Percentiles rank a stretch among this genome's conserved stretches.
phyloP scores from a whole-genome alignment of 768 basidiomycete genomes.

The Mycena epipterygia region DNA sequence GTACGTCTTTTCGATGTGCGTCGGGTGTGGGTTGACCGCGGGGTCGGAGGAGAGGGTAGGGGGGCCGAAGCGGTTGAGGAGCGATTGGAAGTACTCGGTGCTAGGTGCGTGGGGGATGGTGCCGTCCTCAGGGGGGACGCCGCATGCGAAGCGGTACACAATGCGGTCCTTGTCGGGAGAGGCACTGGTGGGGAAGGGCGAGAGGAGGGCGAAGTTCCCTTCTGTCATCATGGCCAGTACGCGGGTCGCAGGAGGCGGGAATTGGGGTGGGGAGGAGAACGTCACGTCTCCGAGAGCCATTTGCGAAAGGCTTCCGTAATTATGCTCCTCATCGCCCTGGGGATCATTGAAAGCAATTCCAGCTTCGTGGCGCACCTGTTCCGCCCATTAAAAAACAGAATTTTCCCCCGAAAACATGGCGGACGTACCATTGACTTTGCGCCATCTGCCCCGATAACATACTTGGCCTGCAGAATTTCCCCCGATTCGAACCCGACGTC shows the following conservation, averaged over 20 bases:
- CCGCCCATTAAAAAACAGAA: neutral
- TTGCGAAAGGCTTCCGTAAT: constrained; percentile 49
- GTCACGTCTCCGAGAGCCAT: constrained; percentile 64
- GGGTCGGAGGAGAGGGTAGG: constrained; percentile 48
- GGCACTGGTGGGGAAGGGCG: constrained; percentile 49
- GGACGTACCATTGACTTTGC: constrained; percentile 56
- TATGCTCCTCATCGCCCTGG: constrained; percentile 41
- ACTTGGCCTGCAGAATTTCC: constrained; percentile 55
- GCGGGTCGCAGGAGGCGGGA: constrained; percentile 38
- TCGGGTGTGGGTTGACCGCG: constrained; percentile 47
- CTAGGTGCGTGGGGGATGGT: constrained; percentile 54
- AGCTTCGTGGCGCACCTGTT: constrained; percentile 57
- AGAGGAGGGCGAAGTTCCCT: constrained; percentile 48
- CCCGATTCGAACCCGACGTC: constrained; percentile 65
- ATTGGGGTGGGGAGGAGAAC: constrained; percentile 45
- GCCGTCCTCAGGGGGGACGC: constrained; percentile 51
- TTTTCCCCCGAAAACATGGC: neutral
- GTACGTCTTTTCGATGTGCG: constrained; percentile 51
- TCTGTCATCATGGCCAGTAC: constrained; percentile 41
- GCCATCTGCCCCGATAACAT: constrained; percentile 68
- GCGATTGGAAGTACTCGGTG: constrained; percentile 57
- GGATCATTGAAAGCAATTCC: constrained; percentile 63
- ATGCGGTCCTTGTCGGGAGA: constrained; percentile 38
- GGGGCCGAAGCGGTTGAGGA: constrained; percentile 57
- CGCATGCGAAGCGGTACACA: constrained; percentile 57